Evolutionary conservation across 768 basidiomycete genomes (phyloP).

Genomic region (Termitomyces eurrhizus): DNA sequence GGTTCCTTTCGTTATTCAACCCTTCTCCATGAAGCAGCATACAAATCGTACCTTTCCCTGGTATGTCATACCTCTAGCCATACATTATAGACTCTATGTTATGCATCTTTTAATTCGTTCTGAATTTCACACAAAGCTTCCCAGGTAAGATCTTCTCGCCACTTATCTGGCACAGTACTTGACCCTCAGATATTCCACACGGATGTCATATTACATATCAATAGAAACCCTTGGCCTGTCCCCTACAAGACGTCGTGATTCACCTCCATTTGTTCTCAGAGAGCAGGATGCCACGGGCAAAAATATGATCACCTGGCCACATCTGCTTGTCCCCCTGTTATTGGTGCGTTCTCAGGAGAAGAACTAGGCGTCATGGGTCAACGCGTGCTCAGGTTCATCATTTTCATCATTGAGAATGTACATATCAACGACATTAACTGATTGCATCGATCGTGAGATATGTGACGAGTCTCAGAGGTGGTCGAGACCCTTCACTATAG

Average conservation of each 20-base stretch:
- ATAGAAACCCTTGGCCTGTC: not conserved
- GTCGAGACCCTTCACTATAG: not conserved
- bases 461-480: slow-evolving; percentile 6
- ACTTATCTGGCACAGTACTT: slow-evolving; percentile 1
- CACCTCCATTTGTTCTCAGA: not conserved
- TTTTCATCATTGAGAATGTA: slow-evolving; percentile 5
- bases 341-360: slow-evolving; percentile 10
- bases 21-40: not conserved
- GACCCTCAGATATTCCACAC: not conserved
- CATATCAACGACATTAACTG: slow-evolving; percentile 9
- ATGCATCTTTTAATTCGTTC: not conserved
- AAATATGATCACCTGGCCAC: slow-evolving; percentile 11
- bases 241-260: slow-evolving; percentile 1
- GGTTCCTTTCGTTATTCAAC: not conserved
- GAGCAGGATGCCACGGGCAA: not conserved
- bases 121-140: not conserved
- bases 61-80: not conserved
- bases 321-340: slow-evolving; percentile 1
- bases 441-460: slow-evolving; percentile 16
- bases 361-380: slow-evolving; percentile 9
- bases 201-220: not conserved
- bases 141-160: not conserved
- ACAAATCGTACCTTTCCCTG: not conserved
- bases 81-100: not conserved
- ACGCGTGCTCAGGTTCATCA: slow-evolving; percentile 11